Evolutionary conservation across 2,329 filamentous ascomycete genomes (phyloP).

Genomic region (Byssoonygena ceratinophila): DNA sequence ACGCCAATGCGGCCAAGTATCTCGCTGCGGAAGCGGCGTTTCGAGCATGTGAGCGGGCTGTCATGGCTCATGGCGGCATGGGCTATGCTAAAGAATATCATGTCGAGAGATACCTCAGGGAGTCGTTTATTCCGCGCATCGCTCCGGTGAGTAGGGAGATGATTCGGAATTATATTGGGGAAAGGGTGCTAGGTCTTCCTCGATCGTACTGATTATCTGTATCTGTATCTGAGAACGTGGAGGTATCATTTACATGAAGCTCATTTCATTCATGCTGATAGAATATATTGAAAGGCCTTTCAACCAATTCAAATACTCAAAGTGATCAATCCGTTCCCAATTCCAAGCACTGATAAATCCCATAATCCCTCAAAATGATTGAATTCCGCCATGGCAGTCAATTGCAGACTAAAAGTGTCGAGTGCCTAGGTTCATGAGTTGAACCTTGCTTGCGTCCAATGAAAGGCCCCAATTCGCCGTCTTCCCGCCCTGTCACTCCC

Average conservation of each 20-base stretch:
- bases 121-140: constrained; percentile 49
- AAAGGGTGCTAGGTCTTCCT: constrained; percentile 26
- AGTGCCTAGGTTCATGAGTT: too few relatives aligned
- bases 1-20: constrained; percentile 48
- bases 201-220: constrained; percentile 27
- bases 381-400: too few relatives aligned
- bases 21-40: constrained; percentile 51
- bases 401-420: too few relatives aligned
- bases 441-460: too few relatives aligned
- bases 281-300: too few relatives aligned
- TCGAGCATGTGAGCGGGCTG: constrained; percentile 48
- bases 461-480: neutral
- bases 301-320: too few relatives aligned
- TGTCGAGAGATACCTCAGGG: constrained; percentile 50
- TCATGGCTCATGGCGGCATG: constrained; percentile 42
- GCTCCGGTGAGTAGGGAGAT: constrained; percentile 47
- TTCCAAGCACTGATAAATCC: too few relatives aligned
- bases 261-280: too few relatives aligned
- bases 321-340: too few relatives aligned
- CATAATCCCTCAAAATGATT: too few relatives aligned
- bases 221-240: too few relatives aligned
- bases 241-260: too few relatives aligned
- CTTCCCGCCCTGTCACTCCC: constrained; percentile 5
- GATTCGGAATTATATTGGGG: constrained; percentile 36
- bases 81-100: constrained; percentile 54